phyloP scores from a whole-genome alignment of 495 filamentous ascomycete species.

The Terfezia boudieri region DNA sequence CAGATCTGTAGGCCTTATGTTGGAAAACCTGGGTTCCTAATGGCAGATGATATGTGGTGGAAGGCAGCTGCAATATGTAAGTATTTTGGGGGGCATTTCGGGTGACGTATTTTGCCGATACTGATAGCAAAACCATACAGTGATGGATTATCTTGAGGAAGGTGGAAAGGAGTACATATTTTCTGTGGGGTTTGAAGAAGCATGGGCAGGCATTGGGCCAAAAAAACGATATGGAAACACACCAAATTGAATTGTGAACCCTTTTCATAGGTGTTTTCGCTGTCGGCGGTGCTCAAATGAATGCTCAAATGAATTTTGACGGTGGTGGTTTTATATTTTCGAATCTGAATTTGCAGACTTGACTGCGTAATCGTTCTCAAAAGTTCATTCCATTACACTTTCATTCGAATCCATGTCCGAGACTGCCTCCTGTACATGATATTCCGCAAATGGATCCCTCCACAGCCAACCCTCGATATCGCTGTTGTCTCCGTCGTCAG shows the following conservation, averaged over 20 bases:
- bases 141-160: slow-evolving; percentile 28
- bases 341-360: too few species aligned
- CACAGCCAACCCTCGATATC: too few species aligned
- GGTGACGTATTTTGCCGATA: background rate
- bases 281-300: too few species aligned
- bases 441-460: too few species aligned
- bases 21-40: slow-evolving; percentile 24
- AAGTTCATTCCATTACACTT: too few species aligned
- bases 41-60: slow-evolving; percentile 49
- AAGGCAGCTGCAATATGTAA: slow-evolving; percentile 40
- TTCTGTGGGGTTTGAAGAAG: slow-evolving; percentile 32
- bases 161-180: slow-evolving; percentile 30
- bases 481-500: background rate
- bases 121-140: background rate
- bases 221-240: background rate
- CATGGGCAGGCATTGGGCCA: slow-evolving; percentile 27
- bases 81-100: background rate
- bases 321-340: too few species aligned
- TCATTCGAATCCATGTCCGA: too few species aligned
- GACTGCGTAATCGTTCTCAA: too few species aligned
- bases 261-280: too few species aligned
- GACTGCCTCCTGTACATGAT: too few species aligned
- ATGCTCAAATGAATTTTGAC: too few species aligned
- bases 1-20: slow-evolving; percentile 23
- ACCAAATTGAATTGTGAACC: too few species aligned